Percentiles rank a stretch among this genome's conserved stretches.
Evolutionary conservation across 129 eudicot species (phyloP).

Genomic region (Logfia minima): DNA sequence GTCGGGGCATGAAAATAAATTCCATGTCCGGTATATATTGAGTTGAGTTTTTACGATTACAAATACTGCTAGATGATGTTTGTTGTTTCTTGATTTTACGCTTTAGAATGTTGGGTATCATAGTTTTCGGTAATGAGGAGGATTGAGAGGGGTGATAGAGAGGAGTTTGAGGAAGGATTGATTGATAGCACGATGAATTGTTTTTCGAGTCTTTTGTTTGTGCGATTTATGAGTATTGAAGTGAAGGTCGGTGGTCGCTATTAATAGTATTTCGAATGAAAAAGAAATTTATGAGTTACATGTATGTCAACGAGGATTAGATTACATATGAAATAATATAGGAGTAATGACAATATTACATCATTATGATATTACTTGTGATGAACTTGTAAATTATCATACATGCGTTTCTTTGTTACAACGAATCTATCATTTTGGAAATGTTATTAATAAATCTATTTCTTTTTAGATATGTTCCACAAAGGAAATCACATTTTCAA

Average conservation of each 20-base stretch:
- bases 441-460: not conserved
- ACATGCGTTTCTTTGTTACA: not conserved
- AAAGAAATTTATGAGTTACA: not conserved
- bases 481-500: too few relatives aligned
- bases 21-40: not conserved
- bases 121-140: not conserved
- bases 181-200: not conserved
- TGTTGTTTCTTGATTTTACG: too few relatives aligned
- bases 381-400: not conserved
- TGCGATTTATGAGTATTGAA: too few relatives aligned
- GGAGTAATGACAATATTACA: not conserved
- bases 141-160: not conserved
- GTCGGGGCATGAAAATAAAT: not conserved
- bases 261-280: too few relatives aligned
- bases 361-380: not conserved
- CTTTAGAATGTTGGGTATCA: too few relatives aligned
- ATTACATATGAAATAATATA: not conserved
- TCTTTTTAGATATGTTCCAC: too few relatives aligned
- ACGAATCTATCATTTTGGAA: not conserved
- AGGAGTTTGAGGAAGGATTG: not conserved
- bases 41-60: not conserved
- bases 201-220: too few relatives aligned
- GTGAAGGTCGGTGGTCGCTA: too few relatives aligned
- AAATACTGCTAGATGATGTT: not conserved
- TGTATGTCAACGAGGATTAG: not conserved